Evolutionary conservation across 2,329 filamentous ascomycete species (phyloP).

Genomic region (Plectosphaerella cucumerina): DNA sequence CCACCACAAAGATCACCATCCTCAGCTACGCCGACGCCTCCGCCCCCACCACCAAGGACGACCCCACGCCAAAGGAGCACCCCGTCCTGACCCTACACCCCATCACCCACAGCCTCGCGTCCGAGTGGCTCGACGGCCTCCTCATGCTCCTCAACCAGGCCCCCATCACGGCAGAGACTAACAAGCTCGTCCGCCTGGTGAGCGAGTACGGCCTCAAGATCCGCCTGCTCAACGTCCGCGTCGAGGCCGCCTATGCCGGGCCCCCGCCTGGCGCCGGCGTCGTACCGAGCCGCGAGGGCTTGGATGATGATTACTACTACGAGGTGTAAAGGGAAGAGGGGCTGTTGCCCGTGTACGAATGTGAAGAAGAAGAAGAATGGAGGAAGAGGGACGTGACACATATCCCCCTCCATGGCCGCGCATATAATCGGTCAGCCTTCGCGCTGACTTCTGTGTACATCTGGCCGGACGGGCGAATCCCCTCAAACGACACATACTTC

Average conservation of each 20-base stretch:
- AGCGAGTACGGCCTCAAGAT: slow-evolving; percentile 92
- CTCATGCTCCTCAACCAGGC: slow-evolving; percentile 93
- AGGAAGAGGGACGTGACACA: neutral
- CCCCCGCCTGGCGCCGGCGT: slow-evolving; percentile 65
- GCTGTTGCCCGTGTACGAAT: neutral
- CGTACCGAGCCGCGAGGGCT: slow-evolving; percentile 75
- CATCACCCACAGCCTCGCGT: slow-evolving; percentile 74
- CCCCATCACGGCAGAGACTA: slow-evolving; percentile 95
- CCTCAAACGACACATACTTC: too few relatives aligned
- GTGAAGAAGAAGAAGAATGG: neutral
- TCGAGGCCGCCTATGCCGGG: slow-evolving; percentile 70
- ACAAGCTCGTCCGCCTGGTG: slow-evolving; percentile 80
- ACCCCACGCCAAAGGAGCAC: neutral
- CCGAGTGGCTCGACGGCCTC: slow-evolving; percentile 94
- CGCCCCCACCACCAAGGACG: slow-evolving; percentile 29
- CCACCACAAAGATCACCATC: slow-evolving; percentile 85
- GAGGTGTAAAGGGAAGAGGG: slow-evolving; percentile 49
- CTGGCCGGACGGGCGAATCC: too few relatives aligned
- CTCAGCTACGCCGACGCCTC: slow-evolving; percentile 60
- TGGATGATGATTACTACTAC: slow-evolving; percentile 94
- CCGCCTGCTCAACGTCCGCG: slow-evolving; percentile 81
- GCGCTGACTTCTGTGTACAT: neutral
- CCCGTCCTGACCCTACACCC: slow-evolving; percentile 81
- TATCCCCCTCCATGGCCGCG: neutral
- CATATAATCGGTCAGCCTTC: neutral